Percentiles rank a stretch among this genome's conserved stretches.
phyloP scores from a whole-genome alignment of 768 basidiomycete genomes.

The Termitomyces sp. region DNA sequence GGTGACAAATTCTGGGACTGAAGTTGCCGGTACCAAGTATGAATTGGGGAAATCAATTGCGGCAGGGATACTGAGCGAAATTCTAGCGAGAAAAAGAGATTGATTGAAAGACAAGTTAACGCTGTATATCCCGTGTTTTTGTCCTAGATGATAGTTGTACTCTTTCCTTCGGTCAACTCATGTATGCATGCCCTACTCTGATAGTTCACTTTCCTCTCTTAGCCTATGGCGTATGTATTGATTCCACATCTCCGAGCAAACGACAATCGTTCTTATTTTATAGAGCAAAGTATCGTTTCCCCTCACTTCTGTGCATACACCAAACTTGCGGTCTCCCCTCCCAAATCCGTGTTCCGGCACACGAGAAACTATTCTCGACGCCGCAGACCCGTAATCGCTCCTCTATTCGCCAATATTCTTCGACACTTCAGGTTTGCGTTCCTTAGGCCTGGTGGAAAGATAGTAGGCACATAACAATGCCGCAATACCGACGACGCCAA shows the following conservation, averaged over 20 bases:
- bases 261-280: not conserved
- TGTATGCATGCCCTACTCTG: not conserved
- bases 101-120: not conserved
- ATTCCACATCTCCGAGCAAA: not conserved
- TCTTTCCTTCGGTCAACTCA: not conserved
- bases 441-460: constrained; percentile 3
- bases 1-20: constrained; percentile 14
- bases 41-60: constrained; percentile 46
- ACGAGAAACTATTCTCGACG: not conserved
- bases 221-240: not conserved
- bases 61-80: constrained; percentile 51
- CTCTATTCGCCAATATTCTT: not conserved
- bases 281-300: not conserved
- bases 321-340: not conserved
- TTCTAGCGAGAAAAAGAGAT: constrained; percentile 42
- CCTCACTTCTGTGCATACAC: not conserved
- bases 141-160: not conserved
- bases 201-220: not conserved
- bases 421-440: not conserved
- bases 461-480: constrained; percentile 3
- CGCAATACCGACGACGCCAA: not conserved
- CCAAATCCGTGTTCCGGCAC: too few species aligned
- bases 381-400: not conserved
- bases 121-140: not conserved
- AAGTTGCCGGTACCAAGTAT: constrained; percentile 18